Conservation (phyloP, 805 yeast genomes). For the Lipomyces kockii region DNA sequence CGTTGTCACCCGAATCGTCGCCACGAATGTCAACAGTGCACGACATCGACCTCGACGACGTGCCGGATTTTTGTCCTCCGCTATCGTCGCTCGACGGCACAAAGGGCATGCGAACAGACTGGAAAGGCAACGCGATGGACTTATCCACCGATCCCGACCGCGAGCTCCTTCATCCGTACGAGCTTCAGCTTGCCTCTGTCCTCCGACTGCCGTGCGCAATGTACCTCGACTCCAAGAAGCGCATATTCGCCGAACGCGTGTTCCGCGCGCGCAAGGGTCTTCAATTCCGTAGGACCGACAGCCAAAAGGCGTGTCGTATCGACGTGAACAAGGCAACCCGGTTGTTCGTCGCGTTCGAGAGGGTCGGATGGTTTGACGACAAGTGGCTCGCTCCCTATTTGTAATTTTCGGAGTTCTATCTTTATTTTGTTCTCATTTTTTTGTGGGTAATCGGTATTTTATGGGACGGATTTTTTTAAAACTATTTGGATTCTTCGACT, state of each 20-base stretch:
- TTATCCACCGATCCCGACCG: slow-evolving; percentile 75
- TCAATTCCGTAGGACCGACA: slow-evolving; percentile 94
- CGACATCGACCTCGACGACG: slow-evolving; percentile 45
- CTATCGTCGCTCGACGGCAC: slow-evolving; percentile 34
- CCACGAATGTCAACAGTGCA: slow-evolving; percentile 45
- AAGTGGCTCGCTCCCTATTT: slow-evolving; percentile 27
- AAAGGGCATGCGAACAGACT: slow-evolving; percentile 76
- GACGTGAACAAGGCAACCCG: slow-evolving; percentile 96
- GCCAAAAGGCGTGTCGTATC: slow-evolving; percentile 95
- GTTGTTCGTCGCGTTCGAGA: slow-evolving; percentile 85
- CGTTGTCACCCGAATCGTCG: slow-evolving; percentile 19
- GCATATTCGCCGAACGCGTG: slow-evolving; percentile 88
- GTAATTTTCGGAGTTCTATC: neutral
- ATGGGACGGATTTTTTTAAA: neutral
- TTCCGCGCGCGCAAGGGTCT: slow-evolving; percentile 64
- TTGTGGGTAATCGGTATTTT: neutral
- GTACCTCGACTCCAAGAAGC: slow-evolving; percentile 74
- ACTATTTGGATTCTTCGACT: neutral
- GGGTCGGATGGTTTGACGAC: slow-evolving; percentile 90
- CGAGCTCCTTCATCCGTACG: slow-evolving; percentile 86
- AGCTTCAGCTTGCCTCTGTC: slow-evolving; percentile 81
- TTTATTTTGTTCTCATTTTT: neutral
- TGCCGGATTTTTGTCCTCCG: slow-evolving; percentile 41
- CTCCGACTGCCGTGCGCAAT: slow-evolving; percentile 85
- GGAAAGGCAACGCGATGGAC: slow-evolving; percentile 99